Evolutionary conservation across 2,329 filamentous ascomycete species (phyloP).

Genomic region (Aquanectria penicillioides): DNA sequence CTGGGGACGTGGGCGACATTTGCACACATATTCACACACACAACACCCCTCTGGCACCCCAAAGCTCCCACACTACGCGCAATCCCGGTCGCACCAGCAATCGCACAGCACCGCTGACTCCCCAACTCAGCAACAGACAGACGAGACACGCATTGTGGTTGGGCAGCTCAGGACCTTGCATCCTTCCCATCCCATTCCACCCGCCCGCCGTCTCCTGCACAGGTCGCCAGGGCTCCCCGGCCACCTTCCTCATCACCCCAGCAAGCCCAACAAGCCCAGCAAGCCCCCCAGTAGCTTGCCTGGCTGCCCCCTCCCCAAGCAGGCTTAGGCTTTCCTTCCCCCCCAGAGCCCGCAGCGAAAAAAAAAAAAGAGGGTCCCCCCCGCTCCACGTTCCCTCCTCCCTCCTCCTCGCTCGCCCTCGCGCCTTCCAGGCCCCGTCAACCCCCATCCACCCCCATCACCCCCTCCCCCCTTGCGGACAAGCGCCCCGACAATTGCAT

Average conservation of each 20-base stretch:
- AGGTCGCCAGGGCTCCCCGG: slow-evolving; percentile 15
- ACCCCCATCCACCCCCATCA: slow-evolving; percentile 29
- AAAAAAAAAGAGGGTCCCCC: slow-evolving; percentile 22
- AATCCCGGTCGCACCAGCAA: slow-evolving; percentile 30
- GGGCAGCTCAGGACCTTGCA: slow-evolving; percentile 34
- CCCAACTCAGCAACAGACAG: slow-evolving; percentile 43
- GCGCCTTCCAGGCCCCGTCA: slow-evolving; percentile 18
- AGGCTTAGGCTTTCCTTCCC: slow-evolving; percentile 1
- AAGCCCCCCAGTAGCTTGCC: background rate
- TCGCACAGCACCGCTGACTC: slow-evolving; percentile 35
- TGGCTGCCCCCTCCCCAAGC: background rate
- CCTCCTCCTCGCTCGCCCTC: slow-evolving; percentile 29
- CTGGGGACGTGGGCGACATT: slow-evolving; percentile 2
- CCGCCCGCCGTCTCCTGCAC: slow-evolving; percentile 17
- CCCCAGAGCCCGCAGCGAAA: background rate
- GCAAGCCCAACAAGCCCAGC: slow-evolving; percentile 20
- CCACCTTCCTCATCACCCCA: slow-evolving; percentile 13
- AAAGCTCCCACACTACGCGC: slow-evolving; percentile 34
- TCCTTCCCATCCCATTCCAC: slow-evolving; percentile 31
- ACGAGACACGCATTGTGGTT: slow-evolving; percentile 33
- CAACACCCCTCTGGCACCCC: slow-evolving; percentile 16
- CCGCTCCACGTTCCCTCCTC: slow-evolving; percentile 34
- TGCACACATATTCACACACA: slow-evolving; percentile 17
- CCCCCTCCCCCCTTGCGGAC: slow-evolving; percentile 33
- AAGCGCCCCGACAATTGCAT: slow-evolving; percentile 46